Conservation (phyloP, 2,329 filamentous ascomycete genomes). For the Meredithiella fracta region DNA sequence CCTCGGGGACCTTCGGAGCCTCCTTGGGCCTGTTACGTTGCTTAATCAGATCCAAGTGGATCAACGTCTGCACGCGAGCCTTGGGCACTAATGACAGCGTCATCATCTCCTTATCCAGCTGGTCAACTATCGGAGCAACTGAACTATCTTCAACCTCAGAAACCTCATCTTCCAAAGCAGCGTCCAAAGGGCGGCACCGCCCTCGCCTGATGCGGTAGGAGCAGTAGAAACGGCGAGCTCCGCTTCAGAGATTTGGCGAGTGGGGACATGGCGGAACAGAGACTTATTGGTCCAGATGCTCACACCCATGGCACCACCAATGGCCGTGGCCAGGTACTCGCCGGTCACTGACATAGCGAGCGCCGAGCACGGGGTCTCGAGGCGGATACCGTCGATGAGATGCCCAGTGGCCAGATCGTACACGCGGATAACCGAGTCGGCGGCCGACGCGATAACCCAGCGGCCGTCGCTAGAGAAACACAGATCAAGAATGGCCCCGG, state of each 20-base stretch:
- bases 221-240: constrained; percentile 48
- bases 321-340: constrained; percentile 83
- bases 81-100: constrained; percentile 81
- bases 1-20: constrained; percentile 78
- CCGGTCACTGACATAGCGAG: constrained; percentile 79
- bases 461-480: constrained; percentile 84
- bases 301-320: constrained; percentile 70
- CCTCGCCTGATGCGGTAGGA: constrained; percentile 71
- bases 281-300: constrained; percentile 91
- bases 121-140: constrained; percentile 45
- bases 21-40: constrained; percentile 89
- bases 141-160: constrained; percentile 25
- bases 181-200: constrained; percentile 49
- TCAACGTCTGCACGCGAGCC: constrained; percentile 81
- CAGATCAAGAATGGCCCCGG: constrained; percentile 58
- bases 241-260: constrained; percentile 64
- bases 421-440: constrained; percentile 63
- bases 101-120: constrained; percentile 67
- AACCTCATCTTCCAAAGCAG: constrained; percentile 23
- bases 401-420: constrained; percentile 96
- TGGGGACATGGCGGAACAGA: constrained; percentile 76
- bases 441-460: constrained; percentile 80
- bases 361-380: constrained; percentile 63
- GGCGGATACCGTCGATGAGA: constrained; percentile 77
- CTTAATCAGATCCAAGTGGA: constrained; percentile 84